These are phyloP conservation scores for Camellia sinensis DNA, from an alignment of 148 eudicot genomes.

Conservation along the genomic window DNA sequence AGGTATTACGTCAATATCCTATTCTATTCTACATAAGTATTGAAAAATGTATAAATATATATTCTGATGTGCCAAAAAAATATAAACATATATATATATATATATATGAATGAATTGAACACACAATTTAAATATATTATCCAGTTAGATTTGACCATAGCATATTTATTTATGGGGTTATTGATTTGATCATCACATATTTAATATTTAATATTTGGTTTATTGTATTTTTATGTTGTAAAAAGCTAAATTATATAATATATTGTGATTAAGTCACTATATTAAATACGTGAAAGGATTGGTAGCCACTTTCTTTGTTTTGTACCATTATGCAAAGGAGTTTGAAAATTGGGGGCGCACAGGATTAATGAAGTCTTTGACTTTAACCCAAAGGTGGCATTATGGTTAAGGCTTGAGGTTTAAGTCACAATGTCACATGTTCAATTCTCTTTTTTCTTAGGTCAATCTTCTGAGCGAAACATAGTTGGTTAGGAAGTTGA, in stretches of 20 bases:
- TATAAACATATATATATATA: too few species aligned
- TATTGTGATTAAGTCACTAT: neutral
- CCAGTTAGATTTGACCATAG: constrained; percentile 2
- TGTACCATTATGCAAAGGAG: neutral
- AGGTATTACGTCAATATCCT: constrained; percentile 16
- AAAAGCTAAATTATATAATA: neutral
- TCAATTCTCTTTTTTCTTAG: too few species aligned
- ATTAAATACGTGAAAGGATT: neutral
- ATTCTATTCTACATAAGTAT: too few species aligned
- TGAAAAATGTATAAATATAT: too few species aligned
- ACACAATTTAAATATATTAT: constrained; percentile 13
- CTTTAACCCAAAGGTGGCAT: too few species aligned
- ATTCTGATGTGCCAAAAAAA: too few species aligned
- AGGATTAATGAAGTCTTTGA: constrained; percentile 5
- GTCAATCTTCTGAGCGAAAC: too few species aligned
- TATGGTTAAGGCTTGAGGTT: too few species aligned
- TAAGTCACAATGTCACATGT: too few species aligned
- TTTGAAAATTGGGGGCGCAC: neutral
- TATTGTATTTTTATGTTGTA: neutral
- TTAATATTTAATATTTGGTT: too few species aligned
- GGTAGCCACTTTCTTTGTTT: constrained; percentile 8
- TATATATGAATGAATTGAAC: constrained; percentile 11
- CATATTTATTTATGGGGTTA: neutral
- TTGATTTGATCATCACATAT: neutral
- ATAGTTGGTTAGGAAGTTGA: too few species aligned